Conservation (phyloP, 805 yeast species). For the Martiniozyma abietophila region DNA sequence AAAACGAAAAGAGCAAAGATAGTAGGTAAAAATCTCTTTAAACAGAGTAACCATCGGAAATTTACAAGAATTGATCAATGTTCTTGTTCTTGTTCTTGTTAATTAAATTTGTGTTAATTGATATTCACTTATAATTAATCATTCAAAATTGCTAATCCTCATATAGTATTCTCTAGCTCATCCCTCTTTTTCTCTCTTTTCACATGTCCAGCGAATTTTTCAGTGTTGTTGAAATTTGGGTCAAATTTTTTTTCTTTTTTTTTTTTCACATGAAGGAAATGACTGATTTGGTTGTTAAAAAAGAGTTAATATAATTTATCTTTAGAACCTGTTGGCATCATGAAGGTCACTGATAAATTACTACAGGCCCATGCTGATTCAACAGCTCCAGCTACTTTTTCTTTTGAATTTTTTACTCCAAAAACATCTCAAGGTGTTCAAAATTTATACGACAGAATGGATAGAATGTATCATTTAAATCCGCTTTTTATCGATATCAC, state of each 20-base stretch:
- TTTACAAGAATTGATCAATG: too few relatives aligned
- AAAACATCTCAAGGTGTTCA: conserved; percentile 96
- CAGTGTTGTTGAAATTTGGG: neutral
- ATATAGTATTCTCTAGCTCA: too few relatives aligned
- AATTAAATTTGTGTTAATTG: too few relatives aligned
- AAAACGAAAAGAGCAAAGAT: too few relatives aligned
- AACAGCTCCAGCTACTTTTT: conserved; percentile 57
- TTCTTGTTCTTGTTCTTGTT: too few relatives aligned
- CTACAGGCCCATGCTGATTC: conserved; percentile 28
- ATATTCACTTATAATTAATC: too few relatives aligned
- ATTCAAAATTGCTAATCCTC: too few relatives aligned
- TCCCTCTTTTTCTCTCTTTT: too few relatives aligned
- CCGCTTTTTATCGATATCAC: conserved; percentile 94
- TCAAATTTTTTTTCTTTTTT: neutral
- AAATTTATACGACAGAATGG: conserved; percentile 93
- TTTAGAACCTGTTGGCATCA: too few relatives aligned
- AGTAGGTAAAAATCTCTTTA: too few relatives aligned
- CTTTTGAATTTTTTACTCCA: conserved; percentile 96
- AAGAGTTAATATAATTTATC: conserved; percentile 1
- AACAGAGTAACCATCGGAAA: too few relatives aligned
- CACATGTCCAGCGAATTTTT: neutral
- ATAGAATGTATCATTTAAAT: conserved; percentile 85
- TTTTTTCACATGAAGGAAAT: neutral
- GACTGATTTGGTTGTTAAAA: neutral
- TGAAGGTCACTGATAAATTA: conserved; percentile 41